Base-by-base conservation (phyloP, 495 filamentous ascomycete species). In the Trypethelium eluteriae region DNA sequence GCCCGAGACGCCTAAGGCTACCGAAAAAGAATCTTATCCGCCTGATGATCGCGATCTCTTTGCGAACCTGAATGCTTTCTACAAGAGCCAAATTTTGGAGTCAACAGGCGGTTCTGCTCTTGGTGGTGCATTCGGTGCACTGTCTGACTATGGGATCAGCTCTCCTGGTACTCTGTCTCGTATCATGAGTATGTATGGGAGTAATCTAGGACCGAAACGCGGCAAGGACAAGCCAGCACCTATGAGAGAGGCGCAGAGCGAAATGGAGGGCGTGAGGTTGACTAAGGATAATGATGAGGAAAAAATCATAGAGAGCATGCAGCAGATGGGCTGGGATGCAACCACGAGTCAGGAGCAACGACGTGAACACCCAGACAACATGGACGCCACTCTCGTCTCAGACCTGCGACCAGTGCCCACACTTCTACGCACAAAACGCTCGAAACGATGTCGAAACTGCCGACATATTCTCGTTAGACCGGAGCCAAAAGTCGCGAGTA, bases 401-500 rank as follows among this genome's bases (percentile, higher is more conserved):
- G 84, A 90, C 10, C 83, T 98, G 2, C 86, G 90, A 38, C 94
- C 94, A 10, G 81, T 90, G 35, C 87, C 90, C 2, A 86, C 87
- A 47, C 85, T 93, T 6, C 85, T 98, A 3, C 88, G 91, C 63
- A 96, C 92, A 0, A 96, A 96, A 74, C 89, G 92, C 53, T 89
- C 90, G 49, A 97, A 96, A 75, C 91, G 94, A 61, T 98, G 94
- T 78, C 85, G 88, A 68, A 84, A 86, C 11, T 98, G 94, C 81
- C 88, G 93, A 4, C 93, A 97, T 80, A 96, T 97, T 76, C 88
- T 98, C 73, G 88, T 89, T 62, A 94, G 94, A 74, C 93, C 92
- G n/a, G 95, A 98, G 77, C 82, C 85, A 67, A 97, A 97, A 74
- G 85, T 96, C 12, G 81, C 84, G 59, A 91, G 86, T 16, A 94